Evolutionary conservation across 305 asterid species (phyloP).

Genomic region (Fraxinus velutina): DNA sequence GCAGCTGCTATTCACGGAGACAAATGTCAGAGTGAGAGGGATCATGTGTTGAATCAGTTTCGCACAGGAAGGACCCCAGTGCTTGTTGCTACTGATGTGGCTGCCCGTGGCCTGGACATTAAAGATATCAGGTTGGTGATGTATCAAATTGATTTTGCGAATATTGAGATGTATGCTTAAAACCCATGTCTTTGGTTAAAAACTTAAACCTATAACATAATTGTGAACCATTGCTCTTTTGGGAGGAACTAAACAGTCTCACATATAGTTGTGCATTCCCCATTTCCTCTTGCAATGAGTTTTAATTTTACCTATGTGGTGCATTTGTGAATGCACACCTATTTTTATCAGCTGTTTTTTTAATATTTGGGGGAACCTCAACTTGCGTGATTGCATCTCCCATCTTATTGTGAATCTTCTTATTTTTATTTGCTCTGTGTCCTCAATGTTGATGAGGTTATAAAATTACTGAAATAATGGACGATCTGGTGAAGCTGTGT

Average conservation of each 20-base stretch:
- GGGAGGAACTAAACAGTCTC: background rate
- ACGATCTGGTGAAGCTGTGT: background rate
- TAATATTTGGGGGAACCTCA: background rate
- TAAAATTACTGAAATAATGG: background rate
- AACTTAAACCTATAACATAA: background rate
- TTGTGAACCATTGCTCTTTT: background rate
- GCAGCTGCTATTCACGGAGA: conserved; percentile 99
- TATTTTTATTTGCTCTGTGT: background rate
- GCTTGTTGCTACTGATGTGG: conserved; percentile 98
- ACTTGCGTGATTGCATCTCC: background rate
- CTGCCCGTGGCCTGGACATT: conserved; percentile 94
- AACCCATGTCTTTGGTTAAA: background rate
- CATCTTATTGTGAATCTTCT: background rate
- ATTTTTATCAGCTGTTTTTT: background rate
- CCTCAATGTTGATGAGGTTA: background rate
- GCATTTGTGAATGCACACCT: background rate
- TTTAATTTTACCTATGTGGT: background rate
- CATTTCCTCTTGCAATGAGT: background rate
- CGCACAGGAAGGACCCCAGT: conserved; percentile 81
- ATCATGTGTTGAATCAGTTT: conserved; percentile 80
- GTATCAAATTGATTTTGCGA: background rate
- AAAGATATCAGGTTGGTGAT: conserved; percentile 83
- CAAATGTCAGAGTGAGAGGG: conserved; percentile 95
- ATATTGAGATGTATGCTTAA: background rate
- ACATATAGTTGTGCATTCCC: background rate